A percentile compares a stretch with the other conserved stretches of the same genome.
phyloP scores from a whole-genome alignment of 2,329 filamentous ascomycete species.

The Fusarium sp. region DNA sequence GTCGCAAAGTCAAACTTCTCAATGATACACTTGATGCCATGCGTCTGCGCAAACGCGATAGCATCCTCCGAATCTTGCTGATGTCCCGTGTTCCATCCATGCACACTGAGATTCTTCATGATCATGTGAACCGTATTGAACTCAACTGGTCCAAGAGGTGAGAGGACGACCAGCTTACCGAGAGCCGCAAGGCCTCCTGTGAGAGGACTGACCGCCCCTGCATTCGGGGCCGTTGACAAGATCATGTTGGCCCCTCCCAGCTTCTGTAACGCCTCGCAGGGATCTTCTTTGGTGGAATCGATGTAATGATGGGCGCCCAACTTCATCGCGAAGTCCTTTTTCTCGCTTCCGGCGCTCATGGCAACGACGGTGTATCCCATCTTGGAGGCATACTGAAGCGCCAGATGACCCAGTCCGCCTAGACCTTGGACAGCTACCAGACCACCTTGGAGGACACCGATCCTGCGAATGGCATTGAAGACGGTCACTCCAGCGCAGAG shows the following conservation, averaged over 20 bases:
- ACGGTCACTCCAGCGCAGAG: slow-evolving; percentile 75
- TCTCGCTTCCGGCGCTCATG: slow-evolving; percentile 71
- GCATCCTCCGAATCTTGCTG: slow-evolving; percentile 72
- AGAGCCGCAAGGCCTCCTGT: slow-evolving; percentile 61
- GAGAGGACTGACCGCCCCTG: slow-evolving; percentile 62
- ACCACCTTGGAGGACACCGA: slow-evolving; percentile 60
- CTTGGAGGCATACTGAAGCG: slow-evolving; percentile 77
- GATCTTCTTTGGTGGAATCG: slow-evolving; percentile 63
- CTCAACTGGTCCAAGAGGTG: slow-evolving; percentile 56
- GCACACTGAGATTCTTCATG: slow-evolving; percentile 65
- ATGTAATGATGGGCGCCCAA: slow-evolving; percentile 58
- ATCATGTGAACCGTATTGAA: slow-evolving; percentile 57
- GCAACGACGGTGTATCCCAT: slow-evolving; percentile 81
- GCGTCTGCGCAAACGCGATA: slow-evolving; percentile 70
- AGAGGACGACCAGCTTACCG: slow-evolving; percentile 68
- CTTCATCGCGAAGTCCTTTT: slow-evolving; percentile 70
- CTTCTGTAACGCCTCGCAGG: slow-evolving; percentile 58
- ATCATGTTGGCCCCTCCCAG: slow-evolving; percentile 71
- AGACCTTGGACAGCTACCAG: slow-evolving; percentile 72
- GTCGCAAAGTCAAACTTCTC: slow-evolving; percentile 68
- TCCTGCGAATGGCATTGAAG: slow-evolving; percentile 68
- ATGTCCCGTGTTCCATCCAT: slow-evolving; percentile 72
- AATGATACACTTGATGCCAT: slow-evolving; percentile 72
- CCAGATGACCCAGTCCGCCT: slow-evolving; percentile 80
- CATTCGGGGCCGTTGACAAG: slow-evolving; percentile 70